Percentiles rank a stretch among this genome's conserved stretches.
Conservation (phyloP, 345 rosid genomes). For the Pugionium cornutum region DNA sequence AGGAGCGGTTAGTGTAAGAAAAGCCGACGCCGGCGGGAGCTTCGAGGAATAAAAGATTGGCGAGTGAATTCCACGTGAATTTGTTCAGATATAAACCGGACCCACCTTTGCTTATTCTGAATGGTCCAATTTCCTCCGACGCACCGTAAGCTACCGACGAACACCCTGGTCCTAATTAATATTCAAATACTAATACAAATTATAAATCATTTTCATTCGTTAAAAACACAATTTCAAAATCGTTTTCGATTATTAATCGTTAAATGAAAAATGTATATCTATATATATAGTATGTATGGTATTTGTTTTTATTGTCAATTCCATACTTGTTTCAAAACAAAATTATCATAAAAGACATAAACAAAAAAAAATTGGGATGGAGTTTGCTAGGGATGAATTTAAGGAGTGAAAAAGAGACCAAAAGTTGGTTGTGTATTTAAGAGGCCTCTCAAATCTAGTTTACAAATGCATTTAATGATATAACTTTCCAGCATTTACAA, state of each 20-base stretch:
- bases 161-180: constrained; percentile 84
- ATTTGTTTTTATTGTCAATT: too few relatives aligned
- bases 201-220: background rate
- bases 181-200: background rate
- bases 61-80: constrained; percentile 82
- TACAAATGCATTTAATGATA: constrained; percentile 36
- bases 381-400: constrained; percentile 17
- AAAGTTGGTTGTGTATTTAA: constrained; percentile 39
- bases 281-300: too few relatives aligned
- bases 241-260: too few relatives aligned
- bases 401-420: constrained; percentile 14
- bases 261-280: too few relatives aligned
- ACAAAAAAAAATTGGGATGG: background rate
- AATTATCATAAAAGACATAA: background rate
- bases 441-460: constrained; percentile 16
- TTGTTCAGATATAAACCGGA: constrained; percentile 84
- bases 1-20: constrained; percentile 86
- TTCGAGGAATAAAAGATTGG: constrained; percentile 93
- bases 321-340: too few relatives aligned
- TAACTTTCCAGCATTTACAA: constrained; percentile 8
- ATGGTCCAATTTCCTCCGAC: constrained; percentile 98
- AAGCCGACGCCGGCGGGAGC: constrained; percentile 98
- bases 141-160: constrained; percentile 99
- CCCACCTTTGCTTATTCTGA: constrained; percentile 74
- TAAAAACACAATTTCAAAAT: too few relatives aligned